Conservation (phyloP, 345 rosid species). For the Brassica rapa region DNA sequence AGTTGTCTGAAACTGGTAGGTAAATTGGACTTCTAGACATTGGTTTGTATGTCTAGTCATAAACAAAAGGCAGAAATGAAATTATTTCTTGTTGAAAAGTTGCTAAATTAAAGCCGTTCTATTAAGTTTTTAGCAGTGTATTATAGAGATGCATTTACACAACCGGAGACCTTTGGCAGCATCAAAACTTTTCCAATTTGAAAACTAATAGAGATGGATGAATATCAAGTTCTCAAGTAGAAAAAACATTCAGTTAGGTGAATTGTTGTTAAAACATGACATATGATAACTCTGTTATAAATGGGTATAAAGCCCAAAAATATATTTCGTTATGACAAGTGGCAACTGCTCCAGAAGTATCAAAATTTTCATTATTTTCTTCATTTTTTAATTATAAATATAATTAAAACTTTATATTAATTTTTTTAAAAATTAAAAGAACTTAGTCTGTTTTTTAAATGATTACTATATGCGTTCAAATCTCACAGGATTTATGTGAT, state of each 20-base stretch:
- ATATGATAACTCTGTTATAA: neutral
- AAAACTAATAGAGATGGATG: neutral
- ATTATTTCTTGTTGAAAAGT: neutral
- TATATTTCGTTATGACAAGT: neutral
- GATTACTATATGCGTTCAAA: no score
- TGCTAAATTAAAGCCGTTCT: slow-evolving; percentile 7
- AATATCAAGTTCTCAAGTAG: slow-evolving; percentile 7
- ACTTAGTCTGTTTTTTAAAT: neutral
- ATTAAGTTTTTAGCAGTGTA: neutral
- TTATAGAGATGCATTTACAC: neutral
- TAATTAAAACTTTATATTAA: neutral
- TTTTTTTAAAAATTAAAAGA: neutral
- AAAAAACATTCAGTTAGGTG: neutral
- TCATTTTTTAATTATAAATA: neutral
- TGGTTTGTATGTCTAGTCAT: neutral
- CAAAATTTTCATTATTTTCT: neutral
- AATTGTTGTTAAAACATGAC: neutral
- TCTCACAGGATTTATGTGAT: neutral
- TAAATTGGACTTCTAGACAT: neutral
- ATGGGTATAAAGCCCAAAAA: slow-evolving; percentile 7
- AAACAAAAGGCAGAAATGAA: neutral
- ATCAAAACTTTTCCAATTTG: neutral
- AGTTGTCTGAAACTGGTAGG: slow-evolving; percentile 1
- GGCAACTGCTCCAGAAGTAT: neutral
- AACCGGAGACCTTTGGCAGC: neutral